Base-by-base conservation (phyloP, 768 basidiomycete species). In the Symmetrospora coprosmae region DNA sequence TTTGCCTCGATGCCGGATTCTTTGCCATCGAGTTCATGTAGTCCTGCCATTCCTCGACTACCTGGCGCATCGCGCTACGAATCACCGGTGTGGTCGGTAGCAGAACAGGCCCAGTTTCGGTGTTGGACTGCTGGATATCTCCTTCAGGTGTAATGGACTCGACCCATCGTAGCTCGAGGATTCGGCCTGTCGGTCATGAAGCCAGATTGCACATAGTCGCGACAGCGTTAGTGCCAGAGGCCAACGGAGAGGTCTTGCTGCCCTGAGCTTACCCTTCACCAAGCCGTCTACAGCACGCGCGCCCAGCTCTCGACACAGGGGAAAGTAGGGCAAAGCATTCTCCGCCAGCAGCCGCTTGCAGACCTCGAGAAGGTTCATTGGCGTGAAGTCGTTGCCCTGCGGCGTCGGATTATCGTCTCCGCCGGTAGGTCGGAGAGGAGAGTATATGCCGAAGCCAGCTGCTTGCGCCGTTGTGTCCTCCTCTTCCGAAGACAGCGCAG, bases 221-320 rank as follows among this genome's bases (percentile, higher is more conserved):
- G 81, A 80, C 25, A 85, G 76, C 0, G 81, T 75, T 64, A 85
- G 83, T 49, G 82, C 84, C 85, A 85, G 86, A 50, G 84, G 76
- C 65, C 86, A 70, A 69, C 86, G 84, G 53, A 86, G 17, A 19
- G 6, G 11, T 7, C 19, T 27, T 11, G 23, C 30, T 34, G 37
- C 5, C 49, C 9, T 71, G 49, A 88, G 80, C 51, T 82, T 77
- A 1, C 82, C 84, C 62, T 82, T 81, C 46, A 89, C 79, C 85
- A 88, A 84, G 27, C 84, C 86, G 68, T 88, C 87, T 7, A 88
- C 84, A 4, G 84, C 84, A 8, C 80, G 77, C 45, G 85, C 85
- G 2, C 87, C 87, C n/a, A 88, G 73, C 71, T 88, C 85, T 38
- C 85, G 77, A 67, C 86, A 88, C 14, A 88, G 77, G 63, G 82